Evolutionary conservation across 2,329 filamentous ascomycete genomes (phyloP), one percentile per base, ranked within the genome.

Genomic region (Talaromyces funiculosus): DNA sequence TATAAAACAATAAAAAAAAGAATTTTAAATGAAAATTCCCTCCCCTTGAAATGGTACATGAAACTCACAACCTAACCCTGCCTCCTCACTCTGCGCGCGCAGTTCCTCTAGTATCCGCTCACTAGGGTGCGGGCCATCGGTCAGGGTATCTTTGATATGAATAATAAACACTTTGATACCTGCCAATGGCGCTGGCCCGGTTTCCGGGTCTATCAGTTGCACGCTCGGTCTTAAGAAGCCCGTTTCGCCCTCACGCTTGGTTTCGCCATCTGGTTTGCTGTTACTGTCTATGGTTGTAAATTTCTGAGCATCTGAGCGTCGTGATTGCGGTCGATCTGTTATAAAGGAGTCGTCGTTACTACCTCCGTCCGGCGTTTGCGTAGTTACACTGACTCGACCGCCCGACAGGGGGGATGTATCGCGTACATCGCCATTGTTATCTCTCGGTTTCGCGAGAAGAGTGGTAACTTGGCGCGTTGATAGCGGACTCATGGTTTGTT

Each of bases 81-180:
- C 82, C 12, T 84, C 83, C 57, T 80, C 75, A 62, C 92, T 90
- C 62, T 90, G 81, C 26, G 85, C 84, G 18, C 76, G 71, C 54
- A 97, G 74, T 72, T 97, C 85, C 62, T 79, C 70, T 22, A 94
- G 68, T 37, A 97, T 96, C 1, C 76, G 81, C 3, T 90, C 85
- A 37, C 80, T 83, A 1, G 82, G 85, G 53, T 77, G 73, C 26
- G 84, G 84, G 0, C 86, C 90, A 70, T 96, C 92, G 8, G 81
- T 79, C 59, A 97, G 77, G 22, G 84, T 88, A 65, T 97, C 93
- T 73, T 99, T 99, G 69, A 97, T 84, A 71, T 99, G 94, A 38
- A 97, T 97, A 59, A 97, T 85, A 54, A 97, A 86, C 1, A 99
- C 80, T 64, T 86, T 89, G 29, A 97, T 72, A 0, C 91, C 92